A percentile compares a stretch with the other conserved stretches of the same genome.
Evolutionary conservation across 1,284 basidiomycete genomes (phyloP).

Genomic region (Phlebopus sp.): DNA sequence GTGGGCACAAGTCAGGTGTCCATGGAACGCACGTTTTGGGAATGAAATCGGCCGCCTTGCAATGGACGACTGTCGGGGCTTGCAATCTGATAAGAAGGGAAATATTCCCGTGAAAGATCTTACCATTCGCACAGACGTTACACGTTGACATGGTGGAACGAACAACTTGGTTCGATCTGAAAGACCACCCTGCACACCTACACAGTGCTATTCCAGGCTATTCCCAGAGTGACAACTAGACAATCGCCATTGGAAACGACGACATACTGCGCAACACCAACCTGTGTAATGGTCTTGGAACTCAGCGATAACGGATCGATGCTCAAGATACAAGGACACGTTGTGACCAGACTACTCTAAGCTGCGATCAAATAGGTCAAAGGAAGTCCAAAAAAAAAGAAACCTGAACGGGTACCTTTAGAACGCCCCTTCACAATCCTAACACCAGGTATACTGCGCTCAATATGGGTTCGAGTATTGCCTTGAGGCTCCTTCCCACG

Average conservation of each 20-base stretch:
- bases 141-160: too few relatives aligned
- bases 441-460: conserved; percentile 32
- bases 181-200: too few relatives aligned
- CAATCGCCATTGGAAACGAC: background rate
- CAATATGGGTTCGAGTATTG: conserved; percentile 1
- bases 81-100: background rate
- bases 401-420: conserved; percentile 11
- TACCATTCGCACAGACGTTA: too few relatives aligned
- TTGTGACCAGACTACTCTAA: conserved; percentile 5
- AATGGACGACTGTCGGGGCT: background rate
- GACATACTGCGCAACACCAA: background rate
- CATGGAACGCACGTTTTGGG: background rate
- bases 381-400: conserved; percentile 2
- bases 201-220: background rate
- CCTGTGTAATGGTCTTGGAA: conserved; percentile 2
- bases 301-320: conserved; percentile 8
- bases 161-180: too few relatives aligned
- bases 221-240: background rate
- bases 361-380: conserved; percentile 6
- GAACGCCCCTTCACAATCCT: conserved; percentile 28
- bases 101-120: background rate
- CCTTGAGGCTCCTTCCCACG: background rate
- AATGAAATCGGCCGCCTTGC: background rate
- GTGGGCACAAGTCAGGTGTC: conserved; percentile 5
- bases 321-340: conserved; percentile 1